Evolutionary conservation across 2,329 filamentous ascomycete genomes (phyloP).

Genomic region (Chaetomium sp.): DNA sequence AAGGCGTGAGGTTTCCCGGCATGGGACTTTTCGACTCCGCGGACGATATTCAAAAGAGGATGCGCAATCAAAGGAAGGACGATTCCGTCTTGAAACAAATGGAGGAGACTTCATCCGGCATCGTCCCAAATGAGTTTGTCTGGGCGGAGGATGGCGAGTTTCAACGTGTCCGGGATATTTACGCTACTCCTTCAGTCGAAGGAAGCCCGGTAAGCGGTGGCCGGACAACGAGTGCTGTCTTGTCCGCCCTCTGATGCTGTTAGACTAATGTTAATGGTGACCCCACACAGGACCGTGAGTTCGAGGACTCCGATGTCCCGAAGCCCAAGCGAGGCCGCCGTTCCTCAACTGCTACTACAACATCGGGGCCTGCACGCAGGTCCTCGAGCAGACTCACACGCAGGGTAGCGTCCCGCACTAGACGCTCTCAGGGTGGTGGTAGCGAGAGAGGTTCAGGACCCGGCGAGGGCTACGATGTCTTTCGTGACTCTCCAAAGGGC

Average conservation of each 20-base stretch:
- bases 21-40: constrained; percentile 81
- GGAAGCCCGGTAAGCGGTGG: constrained; percentile 41
- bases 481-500: constrained; percentile 19
- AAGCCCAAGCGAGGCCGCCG: constrained; percentile 23
- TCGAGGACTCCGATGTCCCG: constrained; percentile 15
- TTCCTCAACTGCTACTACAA: neutral
- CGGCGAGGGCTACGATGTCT: constrained; percentile 21
- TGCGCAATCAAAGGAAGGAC: constrained; percentile 72
- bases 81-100: constrained; percentile 63
- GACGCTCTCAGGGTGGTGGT: constrained; percentile 1
- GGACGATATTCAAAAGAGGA: constrained; percentile 63
- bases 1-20: constrained; percentile 68
- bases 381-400: constrained; percentile 16
- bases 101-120: constrained; percentile 54
- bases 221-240: no score
- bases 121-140: constrained; percentile 59
- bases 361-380: constrained; percentile 2
- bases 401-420: constrained; percentile 8
- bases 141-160: constrained; percentile 49
- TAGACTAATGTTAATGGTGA: neutral
- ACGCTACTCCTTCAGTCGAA: constrained; percentile 50
- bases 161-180: constrained; percentile 50
- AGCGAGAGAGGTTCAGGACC: constrained; percentile 6
- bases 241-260: neutral
- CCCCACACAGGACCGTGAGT: constrained; percentile 15